These are phyloP conservation scores for Tilletiopsis washingtonensis DNA, from an alignment of 1,284 basidiomycete genomes.

Conservation along the genomic window DNA sequence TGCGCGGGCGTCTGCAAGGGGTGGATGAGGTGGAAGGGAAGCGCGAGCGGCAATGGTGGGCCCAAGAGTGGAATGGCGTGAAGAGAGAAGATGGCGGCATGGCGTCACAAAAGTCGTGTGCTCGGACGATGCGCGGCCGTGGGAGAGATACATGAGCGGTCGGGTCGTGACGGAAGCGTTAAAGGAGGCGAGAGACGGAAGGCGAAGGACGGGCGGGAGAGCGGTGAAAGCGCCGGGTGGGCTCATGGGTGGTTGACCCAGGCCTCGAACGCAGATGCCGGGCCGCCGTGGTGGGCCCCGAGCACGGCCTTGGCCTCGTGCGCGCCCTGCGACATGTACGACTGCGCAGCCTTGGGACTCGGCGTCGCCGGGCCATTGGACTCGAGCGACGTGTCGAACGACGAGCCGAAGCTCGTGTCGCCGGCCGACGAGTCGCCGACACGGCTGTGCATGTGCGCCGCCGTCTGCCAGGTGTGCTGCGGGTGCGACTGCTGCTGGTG, in stretches of 20 bases:
- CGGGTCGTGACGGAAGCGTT: too few species aligned
- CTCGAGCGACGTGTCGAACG: constrained; percentile 4
- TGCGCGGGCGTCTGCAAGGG: too few species aligned
- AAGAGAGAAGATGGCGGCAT: too few species aligned
- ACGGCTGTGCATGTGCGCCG: neutral
- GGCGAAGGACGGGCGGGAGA: too few species aligned
- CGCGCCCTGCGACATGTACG: neutral
- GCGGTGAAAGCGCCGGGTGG: too few species aligned
- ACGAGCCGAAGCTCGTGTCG: constrained; percentile 4
- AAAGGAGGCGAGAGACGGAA: too few species aligned
- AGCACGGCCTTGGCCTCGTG: neutral
- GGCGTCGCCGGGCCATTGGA: constrained; percentile 7
- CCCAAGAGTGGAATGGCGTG: too few species aligned
- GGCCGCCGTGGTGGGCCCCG: neutral
- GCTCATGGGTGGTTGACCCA: neutral
- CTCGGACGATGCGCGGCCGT: too few species aligned
- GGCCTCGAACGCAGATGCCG: neutral
- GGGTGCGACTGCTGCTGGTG: neutral
- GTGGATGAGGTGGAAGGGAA: too few species aligned
- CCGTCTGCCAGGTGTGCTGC: neutral
- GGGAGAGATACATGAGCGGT: too few species aligned
- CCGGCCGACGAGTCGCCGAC: neutral
- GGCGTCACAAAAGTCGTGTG: too few species aligned
- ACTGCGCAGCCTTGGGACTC: neutral
- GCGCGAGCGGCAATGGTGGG: too few species aligned